Base-by-base conservation (phyloP, 1,284 basidiomycete species). In the Schizophyllum commune region DNA sequence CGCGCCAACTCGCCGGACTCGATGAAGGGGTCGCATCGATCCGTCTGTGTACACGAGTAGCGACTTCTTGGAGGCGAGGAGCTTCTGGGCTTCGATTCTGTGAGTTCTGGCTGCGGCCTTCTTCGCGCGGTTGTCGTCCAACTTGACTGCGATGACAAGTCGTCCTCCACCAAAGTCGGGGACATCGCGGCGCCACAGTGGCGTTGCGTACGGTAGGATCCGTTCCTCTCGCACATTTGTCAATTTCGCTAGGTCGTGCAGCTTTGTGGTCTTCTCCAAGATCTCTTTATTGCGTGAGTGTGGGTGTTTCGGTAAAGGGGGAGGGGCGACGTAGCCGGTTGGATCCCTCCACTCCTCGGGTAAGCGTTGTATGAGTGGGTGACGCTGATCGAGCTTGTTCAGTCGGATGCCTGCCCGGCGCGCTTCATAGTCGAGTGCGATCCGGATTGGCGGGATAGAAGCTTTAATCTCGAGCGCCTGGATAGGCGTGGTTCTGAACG, bases 401-500 rank as follows among this genome's bases (percentile, higher is more conserved):
- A 70, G 64, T 20, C 67, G 62, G 11, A 67, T 63, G 4, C 64
- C 68, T 6, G 64, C 59, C 8, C 61, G 58, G 6, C 58, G 53
- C 27, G 57, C 64, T 22, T 60, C 58, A 6, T 55, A 34, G 32
- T 69, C 61, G 1, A 72, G 63, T 11, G 55, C 52, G n/a, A 66
- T 58, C 1, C 32, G 52, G 21, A 73, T 66, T 3, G 74, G 74
- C 1, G 69, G 68, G 32, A 73, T 67, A 1, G 70, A 68, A 0
- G 72, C 70, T 33, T 73, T 70, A n/a, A 73, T 61, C 58, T 75
- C 65, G 5, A 76, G 63, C 0, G 72, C 74, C 5, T 60, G 19
- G 4, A 68, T 68, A 19, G 73, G 72, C 1, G 71, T n/a, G n/a
- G n/a, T n/a, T n/a, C n/a, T n/a, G n/a, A n/a, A n/a, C n/a, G n/a